Conservation (phyloP, 305 asterid species). For the Fraxinus sp. region DNA sequence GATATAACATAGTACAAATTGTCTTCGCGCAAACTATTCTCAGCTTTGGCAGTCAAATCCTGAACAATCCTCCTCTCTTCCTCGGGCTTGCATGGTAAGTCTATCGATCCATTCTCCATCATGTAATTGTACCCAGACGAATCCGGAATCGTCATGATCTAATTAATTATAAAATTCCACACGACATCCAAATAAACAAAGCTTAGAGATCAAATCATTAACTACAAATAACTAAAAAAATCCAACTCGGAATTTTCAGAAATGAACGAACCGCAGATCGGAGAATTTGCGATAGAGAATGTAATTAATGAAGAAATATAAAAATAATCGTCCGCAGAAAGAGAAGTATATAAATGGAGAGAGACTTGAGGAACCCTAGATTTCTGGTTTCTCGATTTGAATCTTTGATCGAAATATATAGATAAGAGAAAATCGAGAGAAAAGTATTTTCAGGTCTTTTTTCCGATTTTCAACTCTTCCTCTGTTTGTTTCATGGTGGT, state of each 20-base stretch:
- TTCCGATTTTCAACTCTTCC: slow-evolving; percentile 8
- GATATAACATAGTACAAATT: slow-evolving; percentile 64
- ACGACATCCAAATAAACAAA: not conserved
- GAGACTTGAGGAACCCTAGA: slow-evolving; percentile 39
- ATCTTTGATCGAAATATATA: slow-evolving; percentile 18
- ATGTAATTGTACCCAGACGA: slow-evolving; percentile 50
- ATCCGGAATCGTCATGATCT: slow-evolving; percentile 90
- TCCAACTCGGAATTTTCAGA: not conserved
- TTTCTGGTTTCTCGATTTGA: slow-evolving; percentile 20
- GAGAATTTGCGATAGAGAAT: not conserved
- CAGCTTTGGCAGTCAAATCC: slow-evolving; percentile 63
- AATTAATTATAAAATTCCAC: slow-evolving; percentile 11
- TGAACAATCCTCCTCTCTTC: slow-evolving; percentile 68
- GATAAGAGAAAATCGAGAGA: slow-evolving; percentile 22
- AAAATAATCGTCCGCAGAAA: not conserved
- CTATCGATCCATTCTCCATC: slow-evolving; percentile 84
- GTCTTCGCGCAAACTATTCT: slow-evolving; percentile 70
- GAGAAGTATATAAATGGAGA: not conserved
- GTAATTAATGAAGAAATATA: not conserved
- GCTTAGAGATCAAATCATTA: not conserved
- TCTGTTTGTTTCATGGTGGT: not conserved
- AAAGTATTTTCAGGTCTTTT: not conserved
- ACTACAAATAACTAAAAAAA: not conserved
- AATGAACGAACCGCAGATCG: slow-evolving; percentile 35
- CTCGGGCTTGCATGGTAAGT: slow-evolving; percentile 79